phyloP scores from a whole-genome alignment of 768 basidiomycete genomes.

The Phaeolepiota aurea region DNA sequence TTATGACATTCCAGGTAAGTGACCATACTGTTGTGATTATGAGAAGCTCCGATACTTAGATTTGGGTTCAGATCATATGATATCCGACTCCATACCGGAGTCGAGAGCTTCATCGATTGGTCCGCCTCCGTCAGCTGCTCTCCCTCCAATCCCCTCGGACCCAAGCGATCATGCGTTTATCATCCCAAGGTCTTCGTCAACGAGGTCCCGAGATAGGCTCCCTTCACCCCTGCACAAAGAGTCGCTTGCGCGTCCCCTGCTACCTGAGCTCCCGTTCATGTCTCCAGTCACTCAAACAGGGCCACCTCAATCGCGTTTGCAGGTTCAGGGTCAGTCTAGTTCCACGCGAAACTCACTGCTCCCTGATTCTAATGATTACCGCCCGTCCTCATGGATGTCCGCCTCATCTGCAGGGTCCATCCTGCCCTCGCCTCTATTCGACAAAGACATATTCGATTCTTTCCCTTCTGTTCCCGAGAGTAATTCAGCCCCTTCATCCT shows the following conservation, averaged over 20 bases:
- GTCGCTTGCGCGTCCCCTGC: not conserved
- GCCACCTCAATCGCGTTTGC: not conserved
- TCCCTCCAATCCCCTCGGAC: not conserved
- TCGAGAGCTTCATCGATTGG: not conserved
- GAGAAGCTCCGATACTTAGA: not conserved
- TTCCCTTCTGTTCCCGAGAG: slow-evolving; percentile 64
- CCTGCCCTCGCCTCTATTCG: slow-evolving; percentile 40
- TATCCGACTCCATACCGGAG: slow-evolving; percentile 1
- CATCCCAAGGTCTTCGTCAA: slow-evolving; percentile 1
- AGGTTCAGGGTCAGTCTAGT: not conserved
- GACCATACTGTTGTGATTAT: too few species aligned
- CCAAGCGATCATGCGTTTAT: not conserved
- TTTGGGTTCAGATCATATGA: slow-evolving; percentile 3
- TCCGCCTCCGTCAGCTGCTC: not conserved
- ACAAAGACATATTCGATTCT: slow-evolving; percentile 56
- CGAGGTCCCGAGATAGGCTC: slow-evolving; percentile 2
- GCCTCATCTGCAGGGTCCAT: slow-evolving; percentile 28
- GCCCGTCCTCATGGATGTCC: slow-evolving; percentile 43
- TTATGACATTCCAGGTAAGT: slow-evolving; percentile 33
- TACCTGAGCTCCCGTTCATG: not conserved
- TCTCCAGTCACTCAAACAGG: not conserved
- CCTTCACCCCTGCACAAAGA: slow-evolving; percentile 1
- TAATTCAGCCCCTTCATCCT: too few species aligned
- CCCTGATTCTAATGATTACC: slow-evolving; percentile 10
- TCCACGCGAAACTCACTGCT: too few species aligned